Percentiles rank a stretch among this genome's conserved stretches.
Evolutionary conservation across 768 basidiomycete genomes (phyloP).

Genomic region (Tremella yokohamensis): DNA sequence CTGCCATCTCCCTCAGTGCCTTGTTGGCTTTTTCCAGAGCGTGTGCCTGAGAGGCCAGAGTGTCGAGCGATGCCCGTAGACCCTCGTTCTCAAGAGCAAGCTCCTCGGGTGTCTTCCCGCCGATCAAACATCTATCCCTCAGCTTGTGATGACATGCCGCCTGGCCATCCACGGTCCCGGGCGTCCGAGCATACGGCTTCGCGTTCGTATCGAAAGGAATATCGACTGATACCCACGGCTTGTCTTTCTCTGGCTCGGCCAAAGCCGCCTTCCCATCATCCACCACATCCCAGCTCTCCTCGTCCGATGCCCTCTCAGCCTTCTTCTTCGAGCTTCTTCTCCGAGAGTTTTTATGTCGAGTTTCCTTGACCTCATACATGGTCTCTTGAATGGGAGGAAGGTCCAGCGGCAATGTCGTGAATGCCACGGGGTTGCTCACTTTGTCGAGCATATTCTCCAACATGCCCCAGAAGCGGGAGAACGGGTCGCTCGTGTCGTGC

Average conservation of each 20-base stretch:
- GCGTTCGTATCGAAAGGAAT: background rate
- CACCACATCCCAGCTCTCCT: slow-evolving; percentile 2
- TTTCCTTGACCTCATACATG: background rate
- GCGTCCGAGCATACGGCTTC: background rate
- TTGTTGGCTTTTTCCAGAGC: slow-evolving; percentile 34
- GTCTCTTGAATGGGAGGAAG: background rate
- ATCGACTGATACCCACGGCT: background rate
- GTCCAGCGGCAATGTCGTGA: slow-evolving; percentile 40
- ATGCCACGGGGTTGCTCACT: slow-evolving; percentile 45
- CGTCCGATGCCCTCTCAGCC: background rate
- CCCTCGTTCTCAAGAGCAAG: slow-evolving; percentile 44
- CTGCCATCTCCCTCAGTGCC: slow-evolving; percentile 19
- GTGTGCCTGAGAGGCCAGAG: slow-evolving; percentile 39
- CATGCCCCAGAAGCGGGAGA: slow-evolving; percentile 49
- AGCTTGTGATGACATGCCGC: background rate
- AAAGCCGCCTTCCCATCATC: background rate
- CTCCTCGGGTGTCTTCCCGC: slow-evolving; percentile 47
- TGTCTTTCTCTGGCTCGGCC: slow-evolving; percentile 12
- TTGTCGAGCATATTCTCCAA: slow-evolving; percentile 46
- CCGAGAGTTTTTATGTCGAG: background rate
- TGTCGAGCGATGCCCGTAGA: slow-evolving; percentile 43
- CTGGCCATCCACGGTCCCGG: background rate
- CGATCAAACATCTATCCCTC: too few species aligned
- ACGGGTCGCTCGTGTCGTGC: slow-evolving; percentile 43
- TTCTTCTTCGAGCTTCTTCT: background rate